phyloP scores from a whole-genome alignment of 1,139 yeast species.

The Diutina sp. region DNA sequence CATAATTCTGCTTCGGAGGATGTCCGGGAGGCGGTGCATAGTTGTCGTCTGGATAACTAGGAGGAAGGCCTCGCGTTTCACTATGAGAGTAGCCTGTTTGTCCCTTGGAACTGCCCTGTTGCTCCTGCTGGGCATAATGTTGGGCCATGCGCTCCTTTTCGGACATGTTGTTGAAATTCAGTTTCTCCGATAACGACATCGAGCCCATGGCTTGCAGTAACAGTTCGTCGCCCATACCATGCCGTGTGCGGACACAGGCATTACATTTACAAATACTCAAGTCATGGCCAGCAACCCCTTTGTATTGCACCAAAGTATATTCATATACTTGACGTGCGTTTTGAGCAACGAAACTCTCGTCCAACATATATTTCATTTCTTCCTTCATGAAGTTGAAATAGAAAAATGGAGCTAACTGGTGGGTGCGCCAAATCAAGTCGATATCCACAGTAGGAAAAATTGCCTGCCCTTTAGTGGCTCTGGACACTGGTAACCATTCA shows the following conservation, averaged over 20 bases:
- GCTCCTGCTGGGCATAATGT: neutral
- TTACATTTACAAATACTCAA: neutral
- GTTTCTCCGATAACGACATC: neutral
- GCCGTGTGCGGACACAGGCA: neutral
- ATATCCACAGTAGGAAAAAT: neutral
- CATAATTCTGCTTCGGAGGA: neutral
- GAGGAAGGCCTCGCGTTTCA: too few relatives aligned
- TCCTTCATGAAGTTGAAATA: neutral
- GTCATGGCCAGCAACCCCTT: neutral
- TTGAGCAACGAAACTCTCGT: neutral
- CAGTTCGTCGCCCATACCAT: neutral
- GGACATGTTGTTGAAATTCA: neutral
- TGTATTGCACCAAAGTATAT: neutral
- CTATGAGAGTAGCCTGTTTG: neutral
- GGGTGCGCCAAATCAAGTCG: constrained; percentile 2
- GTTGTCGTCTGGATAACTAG: neutral
- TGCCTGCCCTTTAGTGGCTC: neutral
- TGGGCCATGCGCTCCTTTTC: constrained; percentile 1
- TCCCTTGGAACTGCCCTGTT: neutral
- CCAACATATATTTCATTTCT: neutral
- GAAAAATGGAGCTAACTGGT: constrained; percentile 1
- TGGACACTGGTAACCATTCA: neutral
- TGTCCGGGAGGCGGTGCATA: neutral
- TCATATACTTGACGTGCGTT: neutral
- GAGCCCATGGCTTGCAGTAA: neutral